These are phyloP conservation scores for Blastocystis sp. DNA, from an alignment of 352 stramenopile genomes.

Conservation along the genomic window DNA sequence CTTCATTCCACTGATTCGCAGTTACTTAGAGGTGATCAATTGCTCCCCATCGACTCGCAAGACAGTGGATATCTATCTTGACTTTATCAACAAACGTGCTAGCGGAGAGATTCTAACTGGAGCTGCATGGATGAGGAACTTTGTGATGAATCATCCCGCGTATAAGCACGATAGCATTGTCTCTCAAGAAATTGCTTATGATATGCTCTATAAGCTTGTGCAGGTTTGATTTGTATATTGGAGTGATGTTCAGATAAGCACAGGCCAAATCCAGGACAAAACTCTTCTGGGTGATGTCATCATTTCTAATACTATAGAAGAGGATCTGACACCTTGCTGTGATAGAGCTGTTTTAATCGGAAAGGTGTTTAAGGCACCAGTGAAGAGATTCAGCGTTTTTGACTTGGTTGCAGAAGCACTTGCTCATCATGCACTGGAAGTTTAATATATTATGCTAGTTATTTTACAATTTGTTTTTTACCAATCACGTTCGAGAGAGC, in stretches of 20 bases:
- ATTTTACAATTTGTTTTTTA: not conserved
- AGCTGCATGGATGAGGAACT: slow-evolving; percentile 81
- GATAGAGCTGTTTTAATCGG: not conserved
- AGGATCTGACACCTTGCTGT: not conserved
- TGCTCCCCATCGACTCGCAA: slow-evolving; percentile 76
- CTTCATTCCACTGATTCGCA: slow-evolving; percentile 81
- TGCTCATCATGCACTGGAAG: not conserved
- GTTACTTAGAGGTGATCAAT: slow-evolving; percentile 85
- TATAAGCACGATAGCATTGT: slow-evolving; percentile 80
- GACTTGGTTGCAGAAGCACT: slow-evolving; percentile 12
- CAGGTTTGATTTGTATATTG: not conserved
- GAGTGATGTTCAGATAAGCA: not conserved
- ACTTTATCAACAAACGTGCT: slow-evolving; percentile 77
- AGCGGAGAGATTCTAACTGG: slow-evolving; percentile 79
- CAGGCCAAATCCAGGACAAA: not conserved
- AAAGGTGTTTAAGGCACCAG: slow-evolving; percentile 32
- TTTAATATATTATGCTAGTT: not conserved
- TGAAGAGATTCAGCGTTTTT: slow-evolving; percentile 4
- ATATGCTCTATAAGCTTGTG: slow-evolving; percentile 61
- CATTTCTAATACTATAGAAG: not conserved
- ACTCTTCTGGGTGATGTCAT: slow-evolving; percentile 21
- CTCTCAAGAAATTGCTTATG: slow-evolving; percentile 62
- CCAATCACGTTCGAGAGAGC: not conserved
- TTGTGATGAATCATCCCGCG: slow-evolving; percentile 78
- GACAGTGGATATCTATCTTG: slow-evolving; percentile 66